Base-by-base conservation (phyloP, 2,329 filamentous ascomycete genomes). In the Claviceps maximensis region DNA sequence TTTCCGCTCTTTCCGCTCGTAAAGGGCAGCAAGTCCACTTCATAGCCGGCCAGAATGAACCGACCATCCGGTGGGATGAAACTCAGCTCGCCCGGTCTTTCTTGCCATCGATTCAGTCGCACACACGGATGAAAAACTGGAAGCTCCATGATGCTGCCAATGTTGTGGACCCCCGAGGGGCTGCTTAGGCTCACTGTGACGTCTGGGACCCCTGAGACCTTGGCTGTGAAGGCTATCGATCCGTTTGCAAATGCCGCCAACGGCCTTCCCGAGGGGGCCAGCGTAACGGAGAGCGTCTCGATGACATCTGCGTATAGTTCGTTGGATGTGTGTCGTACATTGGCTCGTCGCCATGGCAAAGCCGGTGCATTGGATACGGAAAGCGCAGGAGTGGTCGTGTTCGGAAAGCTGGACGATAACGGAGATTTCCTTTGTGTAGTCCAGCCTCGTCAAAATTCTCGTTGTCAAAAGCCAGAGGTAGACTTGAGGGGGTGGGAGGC, bases 81-180 rank as follows among this genome's bases (percentile, higher is more conserved):
- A 64, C 88, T 95, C n/a, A 98, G 74, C 58, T 95, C 87, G 3
- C 93, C 93, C 0, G 90, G 89, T 53, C 82, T 80, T 61, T 95
- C 88, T 60, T 84, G 84, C 93, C 93, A 98, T 57, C 83, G 79
- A n/a, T 85, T 86, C 3, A 98, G 73, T 19, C 93, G 79, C 9
- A 98, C 93, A 62, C 93, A 97, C 0, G 93, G 93, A 65, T 98
- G 93, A 61, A 98, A 98, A 0, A 96, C 89, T 1, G 91, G 93
- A 2, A 95, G 73, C 58, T 94, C 85, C 66, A 98, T 81, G 38
- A 90, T 78, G 57, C 79, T 81, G 17, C 74, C 77, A 49, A 96
- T 76, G 50, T 84, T 84, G 63, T 87, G 84, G 58, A 83, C 86
- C n/a, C 87, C 87, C 1, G 87, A 87, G 0, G 89, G 86, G 2